Base-by-base conservation (phyloP, 495 filamentous ascomycete genomes). In the Neurospora sp. region DNA sequence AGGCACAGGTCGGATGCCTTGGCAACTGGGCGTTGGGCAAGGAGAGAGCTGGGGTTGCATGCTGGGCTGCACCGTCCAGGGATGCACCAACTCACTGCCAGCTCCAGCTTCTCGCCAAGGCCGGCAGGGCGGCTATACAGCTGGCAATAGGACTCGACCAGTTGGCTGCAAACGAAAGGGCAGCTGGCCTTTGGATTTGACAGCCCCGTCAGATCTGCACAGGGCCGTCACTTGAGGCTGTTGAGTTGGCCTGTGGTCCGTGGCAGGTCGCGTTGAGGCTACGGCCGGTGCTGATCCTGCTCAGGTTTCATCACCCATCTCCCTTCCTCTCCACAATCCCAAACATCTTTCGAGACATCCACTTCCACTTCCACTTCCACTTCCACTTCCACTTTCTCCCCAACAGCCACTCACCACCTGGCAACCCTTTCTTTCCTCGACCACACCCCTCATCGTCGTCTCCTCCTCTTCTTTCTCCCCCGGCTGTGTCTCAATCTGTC, bases 281-380 rank as follows among this genome's bases (percentile, higher is more conserved):
- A 70, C 76, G 75, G 74, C 72, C 62, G 48, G 69, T 66, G 43
- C 69, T 72, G 74, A 75, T 73, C 73, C 74, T 71, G 70, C 43
- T 72, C 70, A 71, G 69, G 80, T 82, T 82, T 80, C 79, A 79
- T 75, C 79, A 71, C 72, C 74, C 74, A 40, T 76, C 72, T 73
- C 76, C 39, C 39, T 74, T 72, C 76, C 73, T 71, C 76, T 76
- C 78, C 74, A 48, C 71, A 70, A 74, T 76, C 72, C 73, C 73
- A 77, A 79, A 78, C 78, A 69, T 74, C 74, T 75, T 34, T 74
- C 79, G 76, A 81, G 77, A 79, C 78, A 74, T 34, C n/a, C n/a
- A n/a, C n/a, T n/a, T n/a, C n/a, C n/a, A n/a, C n/a, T n/a, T 66
- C 69, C 75, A 34, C 45, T 73, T 72, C 42, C 71, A 73, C 72